Conservation (phyloP, 441 rosid species). For the Brassica hybrid region DNA sequence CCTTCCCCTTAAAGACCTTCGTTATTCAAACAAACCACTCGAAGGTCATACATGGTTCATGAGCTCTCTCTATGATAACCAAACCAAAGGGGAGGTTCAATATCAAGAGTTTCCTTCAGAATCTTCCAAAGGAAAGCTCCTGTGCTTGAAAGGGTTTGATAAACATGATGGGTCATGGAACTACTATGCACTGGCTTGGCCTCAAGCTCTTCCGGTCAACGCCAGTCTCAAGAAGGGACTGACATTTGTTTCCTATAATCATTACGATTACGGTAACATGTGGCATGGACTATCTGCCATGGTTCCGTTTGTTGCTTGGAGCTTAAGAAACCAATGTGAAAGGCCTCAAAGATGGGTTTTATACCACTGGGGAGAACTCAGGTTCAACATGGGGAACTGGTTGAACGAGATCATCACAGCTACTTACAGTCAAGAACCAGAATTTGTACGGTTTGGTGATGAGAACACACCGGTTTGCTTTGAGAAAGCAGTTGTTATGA, state of each 20-base stretch:
- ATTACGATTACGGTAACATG: conserved; percentile 64
- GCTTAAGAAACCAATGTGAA: too few species aligned
- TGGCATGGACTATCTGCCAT: conserved; percentile 78
- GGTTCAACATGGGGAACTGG: conserved; percentile 59
- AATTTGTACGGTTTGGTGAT: conserved; percentile 43
- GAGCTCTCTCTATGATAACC: conserved; percentile 70
- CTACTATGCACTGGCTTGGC: conserved; percentile 72
- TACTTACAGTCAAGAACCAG: conserved; percentile 42
- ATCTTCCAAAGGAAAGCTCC: conserved; percentile 48
- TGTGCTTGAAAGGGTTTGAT: conserved; percentile 68
- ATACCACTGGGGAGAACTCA: conserved; percentile 75
- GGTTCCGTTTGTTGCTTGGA: conserved; percentile 73
- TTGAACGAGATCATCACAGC: conserved; percentile 51
- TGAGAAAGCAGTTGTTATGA: conserved; percentile 72
- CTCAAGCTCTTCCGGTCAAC: conserved; percentile 56
- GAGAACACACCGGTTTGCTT: conserved; percentile 55
- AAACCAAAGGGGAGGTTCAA: conserved; percentile 64
- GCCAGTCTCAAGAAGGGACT: conserved; percentile 57
- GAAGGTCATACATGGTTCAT: conserved; percentile 85
- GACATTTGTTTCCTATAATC: conserved; percentile 71
- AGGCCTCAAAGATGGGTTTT: conserved; percentile 63
- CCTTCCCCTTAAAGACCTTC: conserved; percentile 75
- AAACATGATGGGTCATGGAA: conserved; percentile 75
- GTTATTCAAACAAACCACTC: conserved; percentile 53
- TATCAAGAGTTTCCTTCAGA: conserved; percentile 70